A percentile compares a stretch with the other conserved stretches of the same genome.
phyloP scores from a whole-genome alignment of 1,284 basidiomycete genomes.

The Cryptococcus deneoformans region DNA sequence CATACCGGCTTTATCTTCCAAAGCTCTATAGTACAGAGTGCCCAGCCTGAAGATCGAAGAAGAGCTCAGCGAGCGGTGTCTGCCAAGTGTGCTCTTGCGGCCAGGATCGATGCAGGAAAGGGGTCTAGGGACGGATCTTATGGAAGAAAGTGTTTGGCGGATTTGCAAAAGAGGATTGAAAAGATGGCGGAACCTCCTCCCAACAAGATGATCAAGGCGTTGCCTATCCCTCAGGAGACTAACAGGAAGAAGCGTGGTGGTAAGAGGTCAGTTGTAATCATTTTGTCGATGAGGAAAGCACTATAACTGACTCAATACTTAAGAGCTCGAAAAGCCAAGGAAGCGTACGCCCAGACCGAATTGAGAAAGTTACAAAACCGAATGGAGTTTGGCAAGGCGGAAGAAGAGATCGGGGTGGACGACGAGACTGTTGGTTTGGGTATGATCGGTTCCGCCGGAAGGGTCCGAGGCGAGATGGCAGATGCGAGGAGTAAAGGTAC shows the following conservation, averaged over 20 bases:
- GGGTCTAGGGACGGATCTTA: constrained; percentile 73
- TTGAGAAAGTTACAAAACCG: constrained; percentile 95
- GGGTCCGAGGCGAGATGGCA: constrained; percentile 77
- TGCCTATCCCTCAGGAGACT: constrained; percentile 95
- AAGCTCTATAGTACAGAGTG: constrained; percentile 77
- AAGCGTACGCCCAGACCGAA: constrained; percentile 95
- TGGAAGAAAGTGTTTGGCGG: constrained; percentile 73
- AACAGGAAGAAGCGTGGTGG: constrained; percentile 95
- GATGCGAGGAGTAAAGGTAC: constrained; percentile 84
- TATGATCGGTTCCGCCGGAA: constrained; percentile 89
- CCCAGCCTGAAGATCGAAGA: constrained; percentile 86
- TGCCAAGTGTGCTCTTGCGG: constrained; percentile 74
- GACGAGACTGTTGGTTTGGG: constrained; percentile 96
- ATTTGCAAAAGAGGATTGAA: constrained; percentile 88
- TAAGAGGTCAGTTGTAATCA: constrained; percentile 61
- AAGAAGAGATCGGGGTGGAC: constrained; percentile 93
- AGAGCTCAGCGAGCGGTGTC: constrained; percentile 91
- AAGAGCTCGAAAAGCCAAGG: constrained; percentile 96
- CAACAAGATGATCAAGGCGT: constrained; percentile 86
- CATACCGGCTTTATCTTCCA: constrained; percentile 98
- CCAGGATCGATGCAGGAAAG: constrained; percentile 87
- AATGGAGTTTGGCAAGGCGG: constrained; percentile 92
- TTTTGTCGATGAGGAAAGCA: background rate
- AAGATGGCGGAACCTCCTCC: constrained; percentile 88
- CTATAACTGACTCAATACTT: background rate